Evolutionary conservation across 352 stramenopile genomes (phyloP).

Genomic region (Globisporangium parvum): DNA sequence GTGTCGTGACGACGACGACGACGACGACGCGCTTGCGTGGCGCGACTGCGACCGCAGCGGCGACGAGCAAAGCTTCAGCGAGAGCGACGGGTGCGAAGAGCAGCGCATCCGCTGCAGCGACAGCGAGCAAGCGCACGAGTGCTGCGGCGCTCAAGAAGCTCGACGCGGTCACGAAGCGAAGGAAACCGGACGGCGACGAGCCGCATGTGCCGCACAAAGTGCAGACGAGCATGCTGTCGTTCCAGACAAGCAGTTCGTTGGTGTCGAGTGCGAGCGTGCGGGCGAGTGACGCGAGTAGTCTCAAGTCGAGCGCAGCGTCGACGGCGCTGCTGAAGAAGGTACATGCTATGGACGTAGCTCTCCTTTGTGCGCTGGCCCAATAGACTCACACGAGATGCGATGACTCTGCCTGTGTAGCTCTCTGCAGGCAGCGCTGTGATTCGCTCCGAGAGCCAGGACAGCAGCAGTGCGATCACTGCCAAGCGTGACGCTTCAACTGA

Average conservation of each 20-base stretch:
- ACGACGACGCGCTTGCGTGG: conserved; percentile 11
- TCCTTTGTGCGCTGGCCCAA: neutral
- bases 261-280: conserved; percentile 8
- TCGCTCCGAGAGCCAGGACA: conserved; percentile 10
- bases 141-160: conserved; percentile 9
- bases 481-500: too few species aligned
- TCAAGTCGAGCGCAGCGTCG: conserved; percentile 2
- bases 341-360: neutral
- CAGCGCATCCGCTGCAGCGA: neutral
- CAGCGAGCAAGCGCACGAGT: conserved; percentile 7
- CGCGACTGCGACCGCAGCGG: conserved; percentile 1
- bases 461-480: conserved; percentile 4
- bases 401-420: neutral
- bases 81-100: conserved; percentile 3
- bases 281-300: neutral
- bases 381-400: neutral
- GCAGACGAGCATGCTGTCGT: conserved; percentile 69
- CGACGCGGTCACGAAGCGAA: conserved; percentile 32
- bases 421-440: conserved; percentile 2
- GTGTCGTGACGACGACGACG: conserved; percentile 12
- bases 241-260: conserved; percentile 26
- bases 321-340: conserved; percentile 10
- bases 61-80: conserved; percentile 5
- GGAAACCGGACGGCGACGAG: conserved; percentile 36
- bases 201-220: conserved; percentile 32